Evolutionary conservation across 345 rosid species (phyloP).

Genomic region (Excoecaria agallocha): DNA sequence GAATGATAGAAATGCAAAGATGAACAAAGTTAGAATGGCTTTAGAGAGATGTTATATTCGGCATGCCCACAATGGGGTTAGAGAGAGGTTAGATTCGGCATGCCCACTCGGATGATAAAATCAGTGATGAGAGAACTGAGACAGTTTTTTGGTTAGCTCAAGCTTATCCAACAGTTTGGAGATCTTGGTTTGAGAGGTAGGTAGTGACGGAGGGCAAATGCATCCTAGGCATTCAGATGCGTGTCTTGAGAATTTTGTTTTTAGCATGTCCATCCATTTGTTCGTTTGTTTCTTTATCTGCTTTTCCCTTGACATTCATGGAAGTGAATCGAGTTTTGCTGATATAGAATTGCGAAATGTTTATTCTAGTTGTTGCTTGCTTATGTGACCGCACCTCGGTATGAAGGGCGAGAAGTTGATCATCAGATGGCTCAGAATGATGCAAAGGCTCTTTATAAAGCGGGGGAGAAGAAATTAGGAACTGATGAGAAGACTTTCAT

Average conservation of each 20-base stretch:
- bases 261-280: not conserved
- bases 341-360: constrained; percentile 4
- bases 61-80: no score
- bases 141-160: no score
- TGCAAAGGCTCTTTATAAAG: constrained; percentile 58
- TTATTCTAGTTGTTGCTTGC: constrained; percentile 55
- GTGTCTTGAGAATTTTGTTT: not conserved
- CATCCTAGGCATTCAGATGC: not conserved
- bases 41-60: no score
- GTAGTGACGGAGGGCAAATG: not conserved
- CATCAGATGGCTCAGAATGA: constrained; percentile 38
- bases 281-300: constrained; percentile 2
- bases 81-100: no score
- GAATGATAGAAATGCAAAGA: no score
- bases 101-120: no score
- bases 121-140: no score
- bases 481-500: constrained; percentile 74
- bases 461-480: constrained; percentile 63
- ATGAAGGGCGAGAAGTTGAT: constrained; percentile 54
- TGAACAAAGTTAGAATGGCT: no score
- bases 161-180: no score
- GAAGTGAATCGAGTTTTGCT: not conserved
- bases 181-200: no score
- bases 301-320: constrained; percentile 1
- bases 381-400: constrained; percentile 41